Evolutionary conservation across 1,284 basidiomycete species (phyloP).

Genomic region (Kalmanozyma brasiliensis): DNA sequence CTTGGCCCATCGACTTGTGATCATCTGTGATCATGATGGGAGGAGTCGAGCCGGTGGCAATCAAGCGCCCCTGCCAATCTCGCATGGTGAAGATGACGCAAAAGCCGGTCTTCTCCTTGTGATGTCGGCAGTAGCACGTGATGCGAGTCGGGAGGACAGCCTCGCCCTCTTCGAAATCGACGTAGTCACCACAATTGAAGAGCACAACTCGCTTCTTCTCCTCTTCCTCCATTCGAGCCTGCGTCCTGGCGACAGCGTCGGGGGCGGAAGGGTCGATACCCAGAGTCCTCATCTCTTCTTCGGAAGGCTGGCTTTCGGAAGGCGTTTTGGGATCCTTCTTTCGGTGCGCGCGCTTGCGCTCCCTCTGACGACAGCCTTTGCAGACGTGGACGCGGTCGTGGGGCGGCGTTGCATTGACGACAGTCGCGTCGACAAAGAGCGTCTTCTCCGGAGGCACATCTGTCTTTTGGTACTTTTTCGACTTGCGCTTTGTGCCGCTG

Average conservation of each 20-base stretch:
- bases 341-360: conserved; percentile 66
- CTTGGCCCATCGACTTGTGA: conserved; percentile 78
- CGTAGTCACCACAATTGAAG: conserved; percentile 92
- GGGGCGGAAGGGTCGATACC: conserved; percentile 56
- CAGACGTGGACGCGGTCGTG: conserved; percentile 79
- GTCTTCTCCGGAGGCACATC: conserved; percentile 64
- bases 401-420: conserved; percentile 75
- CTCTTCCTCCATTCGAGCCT: conserved; percentile 59
- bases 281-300: conserved; percentile 61
- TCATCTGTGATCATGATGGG: conserved; percentile 97
- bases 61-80: conserved; percentile 80
- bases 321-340: conserved; percentile 58
- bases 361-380: conserved; percentile 76
- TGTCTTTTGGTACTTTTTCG: conserved; percentile 75
- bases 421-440: conserved; percentile 65
- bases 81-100: conserved; percentile 88
- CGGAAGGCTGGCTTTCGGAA: conserved; percentile 40
- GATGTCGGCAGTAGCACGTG: conserved; percentile 98
- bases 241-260: conserved; percentile 53
- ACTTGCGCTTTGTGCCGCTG: conserved; percentile 71
- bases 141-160: conserved; percentile 91
- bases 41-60: conserved; percentile 84
- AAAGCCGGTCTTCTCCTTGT: conserved; percentile 96
- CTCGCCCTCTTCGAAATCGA: conserved; percentile 89
- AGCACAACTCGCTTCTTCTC: conserved; percentile 66